Conservation (phyloP, 352 stramenopile genomes). For the Pythium rhizo-oryzae region DNA sequence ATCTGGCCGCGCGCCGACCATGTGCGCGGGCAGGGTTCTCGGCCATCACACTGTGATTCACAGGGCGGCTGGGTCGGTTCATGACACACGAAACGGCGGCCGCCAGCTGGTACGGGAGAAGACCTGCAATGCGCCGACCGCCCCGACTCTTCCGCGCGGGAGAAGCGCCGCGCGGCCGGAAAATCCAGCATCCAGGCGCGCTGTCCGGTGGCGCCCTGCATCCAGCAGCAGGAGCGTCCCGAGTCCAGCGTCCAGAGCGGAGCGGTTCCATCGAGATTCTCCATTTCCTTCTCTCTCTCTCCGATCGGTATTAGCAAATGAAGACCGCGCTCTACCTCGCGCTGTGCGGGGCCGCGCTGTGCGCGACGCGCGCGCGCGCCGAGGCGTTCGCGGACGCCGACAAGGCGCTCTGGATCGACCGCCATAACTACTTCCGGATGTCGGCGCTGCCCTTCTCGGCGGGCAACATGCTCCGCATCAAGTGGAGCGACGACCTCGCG, state of each 20-base stretch:
- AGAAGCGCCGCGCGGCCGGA: not conserved
- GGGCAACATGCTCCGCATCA: slow-evolving; percentile 66
- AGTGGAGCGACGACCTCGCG: slow-evolving; percentile 56
- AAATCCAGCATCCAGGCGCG: not conserved
- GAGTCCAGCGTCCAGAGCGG: not conserved
- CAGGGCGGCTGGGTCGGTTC: not conserved
- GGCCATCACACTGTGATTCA: not conserved
- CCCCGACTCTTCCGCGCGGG: slow-evolving; percentile 3
- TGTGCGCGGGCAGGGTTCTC: not conserved
- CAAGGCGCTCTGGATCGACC: slow-evolving; percentile 71
- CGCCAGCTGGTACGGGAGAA: slow-evolving; percentile 1
- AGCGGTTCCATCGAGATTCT: not conserved
- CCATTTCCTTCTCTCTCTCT: slow-evolving; percentile 6
- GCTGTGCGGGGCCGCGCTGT: slow-evolving; percentile 6
- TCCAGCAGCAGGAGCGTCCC: not conserved
- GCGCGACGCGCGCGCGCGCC: slow-evolving; percentile 3
- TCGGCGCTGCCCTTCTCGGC: slow-evolving; percentile 67
- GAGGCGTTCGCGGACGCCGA: slow-evolving; percentile 30
- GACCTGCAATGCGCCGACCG: not conserved
- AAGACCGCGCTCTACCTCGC: slow-evolving; percentile 16
- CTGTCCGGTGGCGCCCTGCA: not conserved
- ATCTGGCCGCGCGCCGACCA: not conserved
- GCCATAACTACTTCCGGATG: slow-evolving; percentile 81
- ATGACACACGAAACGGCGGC: not conserved
- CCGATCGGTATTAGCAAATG: slow-evolving; percentile 1